Conservation (phyloP, 257 asterid species). For the Solanum chilense region DNA sequence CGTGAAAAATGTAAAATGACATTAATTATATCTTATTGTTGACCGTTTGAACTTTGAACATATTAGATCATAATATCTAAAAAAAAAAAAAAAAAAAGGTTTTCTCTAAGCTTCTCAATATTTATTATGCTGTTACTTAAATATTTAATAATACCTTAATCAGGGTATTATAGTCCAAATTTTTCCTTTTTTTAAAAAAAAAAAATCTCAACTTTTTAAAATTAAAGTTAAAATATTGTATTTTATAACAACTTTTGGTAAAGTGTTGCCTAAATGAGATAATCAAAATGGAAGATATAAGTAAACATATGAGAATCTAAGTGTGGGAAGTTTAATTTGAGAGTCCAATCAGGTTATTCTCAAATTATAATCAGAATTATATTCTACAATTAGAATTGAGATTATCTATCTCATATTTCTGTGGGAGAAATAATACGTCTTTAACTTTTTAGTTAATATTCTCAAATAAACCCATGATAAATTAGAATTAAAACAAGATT, state of each 20-base stretch:
- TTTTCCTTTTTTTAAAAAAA: no score
- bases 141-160: no score
- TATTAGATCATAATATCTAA: background rate
- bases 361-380: background rate
- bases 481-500: background rate
- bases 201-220: background rate
- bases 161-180: background rate
- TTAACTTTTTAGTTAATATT: background rate
- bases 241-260: background rate
- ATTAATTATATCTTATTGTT: background rate
- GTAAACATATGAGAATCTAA: background rate
- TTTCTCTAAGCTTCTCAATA: background rate
- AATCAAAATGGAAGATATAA: background rate
- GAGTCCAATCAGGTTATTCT: background rate
- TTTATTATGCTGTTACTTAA: background rate
- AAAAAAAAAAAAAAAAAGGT: no score
- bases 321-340: background rate
- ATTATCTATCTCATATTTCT: background rate
- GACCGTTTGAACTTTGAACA: background rate
- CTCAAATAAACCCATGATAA: background rate
- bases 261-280: background rate
- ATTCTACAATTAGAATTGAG: background rate
- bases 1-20: background rate
- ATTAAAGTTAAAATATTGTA: background rate
- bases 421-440: background rate